Evolutionary conservation across 371 early-diverging fungal genomes (phyloP), one percentile per base, ranked within the genome.

Genomic region (Scutellospora calospora): DNA sequence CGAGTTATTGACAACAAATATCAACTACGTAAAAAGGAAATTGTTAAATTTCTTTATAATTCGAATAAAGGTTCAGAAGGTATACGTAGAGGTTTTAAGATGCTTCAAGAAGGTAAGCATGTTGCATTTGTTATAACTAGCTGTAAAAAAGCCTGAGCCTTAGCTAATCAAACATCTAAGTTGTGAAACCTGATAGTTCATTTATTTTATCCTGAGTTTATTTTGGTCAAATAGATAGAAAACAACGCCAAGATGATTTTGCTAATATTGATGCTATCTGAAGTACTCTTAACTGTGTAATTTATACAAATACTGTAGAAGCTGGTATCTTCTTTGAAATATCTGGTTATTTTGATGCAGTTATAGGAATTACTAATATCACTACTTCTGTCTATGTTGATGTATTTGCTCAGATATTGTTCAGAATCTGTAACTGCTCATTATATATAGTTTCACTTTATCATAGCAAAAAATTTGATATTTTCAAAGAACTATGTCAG

Each of bases 381-480:
- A 41, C 3, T 0, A 76, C 76, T 76, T 60, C 76, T 60, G 62
- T 76, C 59, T 9, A 76, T 76, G 62, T 76, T 4, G 62, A 76
- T 41, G 62, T 41, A 11, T 41, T 76, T 76, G 11, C 22, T 5
- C 62, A 76, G 54, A 76, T 59, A 35, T 1, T 76, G n/a, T 76
- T 27, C 27, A 38, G 74, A 73, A 52, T 73, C 52, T 25, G 74
- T 73, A 54, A 62, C 29, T 62, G 63, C 29, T 6, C 6, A 29
- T 1, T 11, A 31, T 9, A 29, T 33, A 62, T 62, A 29, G 6
- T 62, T 33, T 25, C 63, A 8, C 25, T 63, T 16, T 63, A 27
- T 31, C 31, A 63, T 63, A n/a, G n/a, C 33, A 63, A 31, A 31
- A 63, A 63, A n/a, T n/a, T n/a, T n/a, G n/a, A n/a, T n/a, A 63